These are phyloP conservation scores for Dryas integrifolia DNA, from an alignment of 331 rosid genomes.

Conservation along the genomic window DNA sequence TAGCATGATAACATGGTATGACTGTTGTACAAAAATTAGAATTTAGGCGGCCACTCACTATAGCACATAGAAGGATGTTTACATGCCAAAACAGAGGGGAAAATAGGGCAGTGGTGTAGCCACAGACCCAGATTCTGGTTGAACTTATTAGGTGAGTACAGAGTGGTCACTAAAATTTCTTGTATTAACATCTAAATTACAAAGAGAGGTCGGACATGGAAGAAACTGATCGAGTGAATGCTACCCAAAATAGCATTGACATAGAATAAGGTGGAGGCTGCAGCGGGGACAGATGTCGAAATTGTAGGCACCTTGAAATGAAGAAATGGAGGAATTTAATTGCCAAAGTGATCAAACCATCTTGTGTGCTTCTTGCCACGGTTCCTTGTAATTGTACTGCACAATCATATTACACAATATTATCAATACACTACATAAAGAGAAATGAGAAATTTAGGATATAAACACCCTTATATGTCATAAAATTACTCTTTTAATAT, in stretches of 20 bases:
- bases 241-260: conserved; percentile 24
- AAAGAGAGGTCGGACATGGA: conserved; percentile 14
- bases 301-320: conserved; percentile 26
- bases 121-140: not conserved
- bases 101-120: not conserved
- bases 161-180: not conserved
- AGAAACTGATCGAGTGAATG: conserved; percentile 22
- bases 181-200: not conserved
- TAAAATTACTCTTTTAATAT: too few relatives aligned
- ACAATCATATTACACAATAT: not conserved
- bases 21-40: too few relatives aligned
- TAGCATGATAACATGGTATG: too few relatives aligned
- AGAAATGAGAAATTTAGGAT: too few relatives aligned
- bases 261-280: not conserved
- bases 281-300: not conserved
- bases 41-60: too few relatives aligned
- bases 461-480: too few relatives aligned
- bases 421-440: not conserved
- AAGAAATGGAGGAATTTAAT: conserved; percentile 33
- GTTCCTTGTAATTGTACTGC: conserved; percentile 16
- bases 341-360: conserved; percentile 17
- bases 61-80: not conserved
- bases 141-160: not conserved
- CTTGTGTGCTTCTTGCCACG: conserved; percentile 10
- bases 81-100: not conserved